Conservation (phyloP, 805 yeast genomes). For the Hanseniaspora occidentalis region DNA sequence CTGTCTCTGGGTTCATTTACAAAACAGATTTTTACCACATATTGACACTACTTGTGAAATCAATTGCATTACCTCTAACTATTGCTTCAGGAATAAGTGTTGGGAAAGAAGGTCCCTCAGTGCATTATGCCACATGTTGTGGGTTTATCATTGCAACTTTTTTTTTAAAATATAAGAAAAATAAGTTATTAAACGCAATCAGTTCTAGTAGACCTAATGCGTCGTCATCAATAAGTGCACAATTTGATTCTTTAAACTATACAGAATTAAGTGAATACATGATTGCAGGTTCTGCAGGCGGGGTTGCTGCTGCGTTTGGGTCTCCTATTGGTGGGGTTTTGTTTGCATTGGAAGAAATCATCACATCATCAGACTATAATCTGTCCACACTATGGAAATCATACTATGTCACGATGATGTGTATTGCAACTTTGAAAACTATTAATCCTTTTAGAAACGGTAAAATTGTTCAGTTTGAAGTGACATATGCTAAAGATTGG, state of each 20-base stretch:
- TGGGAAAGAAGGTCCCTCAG: conserved; percentile 98
- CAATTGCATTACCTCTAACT: conserved; percentile 74
- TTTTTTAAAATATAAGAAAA: conserved; percentile 28
- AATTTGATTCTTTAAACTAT: conserved; percentile 12
- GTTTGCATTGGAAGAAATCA: conserved; percentile 83
- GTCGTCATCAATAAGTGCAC: no score
- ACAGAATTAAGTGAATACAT: conserved; percentile 28
- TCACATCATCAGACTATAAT: conserved; percentile 51
- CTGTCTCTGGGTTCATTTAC: conserved; percentile 73
- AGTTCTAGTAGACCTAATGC: no score
- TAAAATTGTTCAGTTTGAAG: conserved; percentile 85
- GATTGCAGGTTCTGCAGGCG: conserved; percentile 92
- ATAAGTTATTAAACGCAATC: background rate
- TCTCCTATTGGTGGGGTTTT: conserved; percentile 94
- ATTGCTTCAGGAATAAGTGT: conserved; percentile 88
- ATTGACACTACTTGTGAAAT: conserved; percentile 61
- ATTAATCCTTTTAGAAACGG: conserved; percentile 92
- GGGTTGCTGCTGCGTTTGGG: conserved; percentile 97
- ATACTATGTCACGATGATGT: conserved; percentile 81
- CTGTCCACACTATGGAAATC: conserved; percentile 80
- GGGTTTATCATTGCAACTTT: conserved; percentile 64
- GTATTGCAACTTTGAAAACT: conserved; percentile 67
- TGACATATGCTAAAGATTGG: conserved; percentile 81
- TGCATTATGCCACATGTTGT: conserved; percentile 95
- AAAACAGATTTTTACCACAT: conserved; percentile 65